Conservation (phyloP, 176 grass and related monocot genomes). For the Ensete glaucum region DNA sequence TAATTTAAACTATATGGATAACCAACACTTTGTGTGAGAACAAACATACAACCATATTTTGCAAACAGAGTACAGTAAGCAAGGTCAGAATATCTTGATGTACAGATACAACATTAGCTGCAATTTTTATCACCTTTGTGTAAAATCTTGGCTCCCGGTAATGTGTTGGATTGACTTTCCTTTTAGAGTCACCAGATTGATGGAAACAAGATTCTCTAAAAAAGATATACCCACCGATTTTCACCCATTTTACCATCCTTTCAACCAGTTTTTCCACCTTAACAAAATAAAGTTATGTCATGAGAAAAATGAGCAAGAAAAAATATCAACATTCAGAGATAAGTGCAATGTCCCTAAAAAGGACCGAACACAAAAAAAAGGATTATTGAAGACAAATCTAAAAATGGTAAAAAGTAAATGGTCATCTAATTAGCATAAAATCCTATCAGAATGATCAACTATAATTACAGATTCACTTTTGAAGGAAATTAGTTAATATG, state of each 20-base stretch:
- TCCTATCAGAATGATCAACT: too few relatives aligned
- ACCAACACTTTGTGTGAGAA: not conserved
- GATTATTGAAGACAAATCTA: too few relatives aligned
- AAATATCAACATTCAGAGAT: not conserved
- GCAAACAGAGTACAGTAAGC: not conserved
- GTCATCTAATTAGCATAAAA: too few relatives aligned
- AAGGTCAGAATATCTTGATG: not conserved
- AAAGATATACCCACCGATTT: constrained; percentile 78
- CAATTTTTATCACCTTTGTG: constrained; percentile 45
- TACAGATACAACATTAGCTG: constrained; percentile 4
- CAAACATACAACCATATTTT: not conserved
- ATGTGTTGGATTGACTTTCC: constrained; percentile 93
- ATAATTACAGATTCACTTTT: too few relatives aligned
- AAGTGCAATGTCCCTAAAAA: too few relatives aligned
- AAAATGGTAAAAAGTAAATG: too few relatives aligned
- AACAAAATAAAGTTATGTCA: constrained; percentile 4
- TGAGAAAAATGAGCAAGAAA: not conserved
- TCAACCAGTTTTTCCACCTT: constrained; percentile 68
- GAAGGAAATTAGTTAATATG: not conserved
- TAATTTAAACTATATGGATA: not conserved
- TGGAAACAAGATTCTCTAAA: constrained; percentile 98
- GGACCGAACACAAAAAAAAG: not conserved
- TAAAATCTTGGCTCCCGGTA: constrained; percentile 93
- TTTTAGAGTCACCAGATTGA: constrained; percentile 91
- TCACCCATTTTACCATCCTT: constrained; percentile 76